Evolutionary conservation across 2,329 filamentous ascomycete genomes (phyloP), one percentile per base, ranked within the genome.

Genomic region (Fusarium camptoceras): DNA sequence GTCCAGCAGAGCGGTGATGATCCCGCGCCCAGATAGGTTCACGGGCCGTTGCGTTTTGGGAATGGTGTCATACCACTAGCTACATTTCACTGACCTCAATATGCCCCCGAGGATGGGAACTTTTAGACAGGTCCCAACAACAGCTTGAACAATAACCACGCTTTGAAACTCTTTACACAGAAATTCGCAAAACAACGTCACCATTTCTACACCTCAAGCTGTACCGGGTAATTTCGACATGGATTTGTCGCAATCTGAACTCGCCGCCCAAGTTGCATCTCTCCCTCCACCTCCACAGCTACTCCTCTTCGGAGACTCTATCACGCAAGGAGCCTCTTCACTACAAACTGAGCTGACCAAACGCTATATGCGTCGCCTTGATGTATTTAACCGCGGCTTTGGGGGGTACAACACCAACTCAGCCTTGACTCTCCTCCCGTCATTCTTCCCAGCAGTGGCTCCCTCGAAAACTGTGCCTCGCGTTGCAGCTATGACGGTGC

Each of bases 221-320:
- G 4, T 3, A 5, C 16, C 6, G 16, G 16, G 20, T 16, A 18
- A 2, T 25, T 6, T 5, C 28, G 16, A 20, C n/a, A 16, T 8
- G 27, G 15, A 31, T 20, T 10, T 8, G 30, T 43, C 50, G 3
- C n/a, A 8, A n/a, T 43, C 14, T 30, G 41, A 46, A 12, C 28
- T 46, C 14, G 41, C 16, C 14, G 18, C 41, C 22, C 28, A 55
- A 20, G 28, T 55, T 3, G 51, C 39, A 12, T 34, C 28, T 16
- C 41, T 46, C n/a, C 51, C 51, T 9, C 41, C 51, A 7, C 41
- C 53, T 7, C 53, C 41, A 10, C 53, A 47, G 3, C 18, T 55
- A 3, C 41, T 55, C 9, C 53, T 55, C 41, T 55, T 55, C 6
- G 53, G 41, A 47, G 41, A 55, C 28, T 55, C 53, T 10, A 55